Evolutionary conservation across 2,329 filamentous ascomycete genomes (phyloP), one percentile per base, ranked within the genome.

Genomic region (Diplocarpon rosae): DNA sequence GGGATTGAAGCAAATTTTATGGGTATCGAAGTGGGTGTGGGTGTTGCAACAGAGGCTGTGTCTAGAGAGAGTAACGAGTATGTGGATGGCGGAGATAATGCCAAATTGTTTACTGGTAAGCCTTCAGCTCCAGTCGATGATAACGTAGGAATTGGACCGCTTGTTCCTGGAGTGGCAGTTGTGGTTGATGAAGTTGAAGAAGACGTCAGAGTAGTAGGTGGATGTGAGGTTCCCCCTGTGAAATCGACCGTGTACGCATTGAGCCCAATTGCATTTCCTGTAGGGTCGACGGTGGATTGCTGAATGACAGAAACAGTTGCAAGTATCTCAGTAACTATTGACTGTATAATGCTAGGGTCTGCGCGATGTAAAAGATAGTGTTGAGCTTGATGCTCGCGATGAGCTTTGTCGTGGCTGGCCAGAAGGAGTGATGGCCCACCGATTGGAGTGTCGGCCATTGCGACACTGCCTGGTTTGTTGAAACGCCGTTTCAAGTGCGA

Each of bases 391-490:
- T 59, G 56, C 55, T 59, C 58, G 43, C 56, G 58, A 52, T 62
- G 59, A 61, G 56, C 58, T 39, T 35, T 47, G 42, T 60, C 49
- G 50, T 55, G 48, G 51, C 48, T 51, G 48, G 56, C 54, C 59
- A 60, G 55, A 62, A 61, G 39, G 59, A 62, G 52, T 62, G 59
- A 61, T 61, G 58, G 52, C 54, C 49, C 44, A 41, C 52, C 50
- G 32, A 38, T 33, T 36, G 43, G 49, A 49, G 46, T 45, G 48
- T 55, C 50, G 46, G 45, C 49, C 57, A 59, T 60, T 50, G 54
- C 56, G 51, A 42, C 50, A 37, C 44, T 39, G 42, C 37, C 20
- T 35, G 33, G 14, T 55, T 53, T 56, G 56, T 53, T 7, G 20
- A 4, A 24, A 24, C 20, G 20, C 20, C 20, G 20, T 24, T 24